Evolutionary conservation across 345 rosid species (phyloP), one percentile per base, ranked within the genome.

Genomic region (Cardamine resedifolia): DNA sequence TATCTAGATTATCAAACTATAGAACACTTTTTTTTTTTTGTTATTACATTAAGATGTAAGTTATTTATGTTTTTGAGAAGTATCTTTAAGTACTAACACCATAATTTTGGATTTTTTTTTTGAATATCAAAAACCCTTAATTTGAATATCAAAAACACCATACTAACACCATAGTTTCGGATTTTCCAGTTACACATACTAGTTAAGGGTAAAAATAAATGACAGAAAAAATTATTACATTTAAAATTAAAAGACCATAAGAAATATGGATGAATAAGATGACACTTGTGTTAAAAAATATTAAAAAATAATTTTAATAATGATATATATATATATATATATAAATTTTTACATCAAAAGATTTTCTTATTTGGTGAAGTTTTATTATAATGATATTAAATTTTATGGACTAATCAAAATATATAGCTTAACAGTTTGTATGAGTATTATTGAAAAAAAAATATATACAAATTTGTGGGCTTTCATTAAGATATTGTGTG

Each of bases 401-500:
- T 2, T 56, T 8, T 47, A 19, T 3, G 12, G 24, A 7, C 24
- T 47, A 19, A 19, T 19, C 23, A 45, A 45, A 41, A 43, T 5
- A 39, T 12, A 6, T 12, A 39, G 3, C 1, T 5, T 43, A 43
- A 6, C 18, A 41, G 45, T 41, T 4, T 14, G 45, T 36, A 36
- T 36, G 14, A 41, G 48, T 43, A n/a, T n/a, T n/a, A n/a, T n/a
- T n/a, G n/a, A 43, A 43, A 12, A 15, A 5, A 12, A 39, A 3
- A 4, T 39, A 43, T 6, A 43, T 43, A 43, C 5, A 43, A 43
- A 2, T 2, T 0, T 43, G 10, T n/a, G 20, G 21, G 31, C 15
- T 28, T 68, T 28, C 15, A 43, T 68, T 4, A 52, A 39, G 34
- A 72, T 61, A 21, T 2, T 63, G 47, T 53, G 34, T 43, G 48